phyloP scores from a whole-genome alignment of 805 yeast genomes.

The Pichia manshurica region DNA sequence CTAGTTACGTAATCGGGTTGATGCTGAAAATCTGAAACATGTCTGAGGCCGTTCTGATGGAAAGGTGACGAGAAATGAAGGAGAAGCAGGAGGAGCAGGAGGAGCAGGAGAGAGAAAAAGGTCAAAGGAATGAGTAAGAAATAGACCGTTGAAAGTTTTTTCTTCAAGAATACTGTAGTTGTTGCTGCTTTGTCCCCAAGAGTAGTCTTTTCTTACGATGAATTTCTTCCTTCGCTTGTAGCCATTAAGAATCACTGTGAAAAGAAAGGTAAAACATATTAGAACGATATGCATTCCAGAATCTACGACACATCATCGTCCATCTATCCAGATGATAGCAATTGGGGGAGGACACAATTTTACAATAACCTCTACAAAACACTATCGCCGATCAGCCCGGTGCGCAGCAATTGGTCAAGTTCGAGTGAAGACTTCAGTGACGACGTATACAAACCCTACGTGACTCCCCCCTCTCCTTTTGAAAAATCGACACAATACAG shows the following conservation, averaged over 20 bases:
- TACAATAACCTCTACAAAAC: neutral
- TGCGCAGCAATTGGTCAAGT: neutral
- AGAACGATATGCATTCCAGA: neutral
- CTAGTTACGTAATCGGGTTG: too few species aligned
- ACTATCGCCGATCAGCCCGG: neutral
- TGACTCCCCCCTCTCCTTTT: constrained; percentile 18
- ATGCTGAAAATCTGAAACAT: constrained; percentile 9
- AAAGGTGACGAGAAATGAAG: neutral
- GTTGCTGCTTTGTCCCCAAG: too few species aligned
- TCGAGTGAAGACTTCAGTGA: constrained; percentile 1
- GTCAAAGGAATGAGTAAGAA: too few species aligned
- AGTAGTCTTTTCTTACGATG: too few species aligned
- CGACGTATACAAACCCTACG: constrained; percentile 14
- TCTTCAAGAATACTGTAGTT: too few species aligned
- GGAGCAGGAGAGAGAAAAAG: too few species aligned
- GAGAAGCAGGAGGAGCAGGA: too few species aligned
- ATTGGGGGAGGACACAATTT: neutral
- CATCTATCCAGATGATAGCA: neutral
- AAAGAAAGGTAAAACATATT: neutral
- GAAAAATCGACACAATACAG: constrained; percentile 6
- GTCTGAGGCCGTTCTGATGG: constrained; percentile 1
- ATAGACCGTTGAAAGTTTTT: too few species aligned
- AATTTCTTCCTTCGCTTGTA: neutral
- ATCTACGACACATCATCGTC: constrained; percentile 9
- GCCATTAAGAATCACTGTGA: neutral